A percentile compares a stretch with the other conserved stretches of the same genome.
These are phyloP conservation scores for Thermothielavioides terrestris DNA, from an alignment of 495 filamentous ascomycete species.

Conservation along the genomic window DNA sequence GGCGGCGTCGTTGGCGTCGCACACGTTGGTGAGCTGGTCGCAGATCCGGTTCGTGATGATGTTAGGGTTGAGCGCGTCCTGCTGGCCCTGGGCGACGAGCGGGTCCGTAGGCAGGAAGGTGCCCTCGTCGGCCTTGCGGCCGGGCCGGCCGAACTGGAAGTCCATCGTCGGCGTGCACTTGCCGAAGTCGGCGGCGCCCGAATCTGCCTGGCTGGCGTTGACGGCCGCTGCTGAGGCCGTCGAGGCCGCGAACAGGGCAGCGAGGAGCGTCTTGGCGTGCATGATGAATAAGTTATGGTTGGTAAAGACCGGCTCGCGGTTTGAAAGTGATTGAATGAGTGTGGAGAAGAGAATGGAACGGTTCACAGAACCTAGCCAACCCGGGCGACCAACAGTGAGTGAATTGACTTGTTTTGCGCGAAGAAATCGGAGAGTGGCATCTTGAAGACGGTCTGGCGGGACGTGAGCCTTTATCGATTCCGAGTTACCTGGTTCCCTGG, in stretches of 20 bases:
- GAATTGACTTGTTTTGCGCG: constrained; percentile 9
- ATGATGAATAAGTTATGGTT: constrained; percentile 10
- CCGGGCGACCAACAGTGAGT: constrained; percentile 23
- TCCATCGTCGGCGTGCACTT: constrained; percentile 48
- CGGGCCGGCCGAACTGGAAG: constrained; percentile 44
- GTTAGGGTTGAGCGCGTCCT: constrained; percentile 48
- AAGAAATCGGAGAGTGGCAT: too few species aligned
- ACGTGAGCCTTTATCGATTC: too few species aligned
- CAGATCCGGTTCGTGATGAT: constrained; percentile 60
- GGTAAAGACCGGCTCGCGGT: constrained; percentile 27
- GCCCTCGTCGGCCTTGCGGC: constrained; percentile 16
- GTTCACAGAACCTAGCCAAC: constrained; percentile 20
- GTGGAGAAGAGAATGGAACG: constrained; percentile 14
- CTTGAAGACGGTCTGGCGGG: too few species aligned
- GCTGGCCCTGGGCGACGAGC: constrained; percentile 43
- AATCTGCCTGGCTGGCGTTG: constrained; percentile 20
- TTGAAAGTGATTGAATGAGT: constrained; percentile 8
- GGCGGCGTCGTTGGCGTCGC: constrained; percentile 47
- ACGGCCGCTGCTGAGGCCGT: constrained; percentile 22
- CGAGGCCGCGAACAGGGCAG: constrained; percentile 23
- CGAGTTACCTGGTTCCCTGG: too few species aligned
- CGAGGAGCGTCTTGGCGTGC: constrained; percentile 24
- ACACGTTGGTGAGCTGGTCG: constrained; percentile 50
- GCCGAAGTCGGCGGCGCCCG: constrained; percentile 42
- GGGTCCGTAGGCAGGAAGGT: constrained; percentile 45